Base-by-base conservation (phyloP, 306 rosid species). In the Lotus japonicus region DNA sequence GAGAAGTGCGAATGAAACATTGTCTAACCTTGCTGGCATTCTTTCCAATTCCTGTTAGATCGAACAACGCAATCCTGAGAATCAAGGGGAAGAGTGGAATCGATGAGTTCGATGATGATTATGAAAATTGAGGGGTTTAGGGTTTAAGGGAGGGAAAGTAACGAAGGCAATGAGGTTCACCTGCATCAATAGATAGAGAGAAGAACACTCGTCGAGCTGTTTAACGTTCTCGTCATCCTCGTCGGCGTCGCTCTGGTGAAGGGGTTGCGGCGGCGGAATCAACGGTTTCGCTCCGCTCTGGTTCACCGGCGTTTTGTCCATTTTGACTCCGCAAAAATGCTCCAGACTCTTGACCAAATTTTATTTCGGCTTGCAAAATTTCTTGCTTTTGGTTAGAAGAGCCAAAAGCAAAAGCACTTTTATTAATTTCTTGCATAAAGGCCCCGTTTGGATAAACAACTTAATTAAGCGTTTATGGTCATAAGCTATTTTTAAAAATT, bases 161-260 rank as follows among this genome's bases (percentile, higher is more conserved):
- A 55, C 2, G 16, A 53, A 35, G 16, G 9, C 2, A 23, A 9
- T 10, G 71, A 21, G 36, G 39, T 36, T 15, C 7, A 92, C 98
- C 98, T 92, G 96, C 79, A 92, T 82, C 23, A 79, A 63, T 14
- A 88, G 82, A 79, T 92, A 89, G 59, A 83, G 56, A 49, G 86
- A 69, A 7, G 98, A 84, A 59, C 98, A 92, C 59, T 87, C 87
- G 2, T 83, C 79, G 65, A 92, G 95, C 79, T 89, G 95, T 17
- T 82, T 89, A 14, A 89, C 92, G 62, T 84, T 92, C 71, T 89
- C 95, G 13, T 92, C 91, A 0, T 84, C 95, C 1, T 86, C 96
- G 42, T 89, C 92, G 1, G 80, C 84, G 7, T 86, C 95, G 14
- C 64, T 70, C 62, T 38, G 86, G 48, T 89, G 91, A 67, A 71